Conservation (phyloP, 768 basidiomycete species). For the Podaxis mareebaensis region DNA sequence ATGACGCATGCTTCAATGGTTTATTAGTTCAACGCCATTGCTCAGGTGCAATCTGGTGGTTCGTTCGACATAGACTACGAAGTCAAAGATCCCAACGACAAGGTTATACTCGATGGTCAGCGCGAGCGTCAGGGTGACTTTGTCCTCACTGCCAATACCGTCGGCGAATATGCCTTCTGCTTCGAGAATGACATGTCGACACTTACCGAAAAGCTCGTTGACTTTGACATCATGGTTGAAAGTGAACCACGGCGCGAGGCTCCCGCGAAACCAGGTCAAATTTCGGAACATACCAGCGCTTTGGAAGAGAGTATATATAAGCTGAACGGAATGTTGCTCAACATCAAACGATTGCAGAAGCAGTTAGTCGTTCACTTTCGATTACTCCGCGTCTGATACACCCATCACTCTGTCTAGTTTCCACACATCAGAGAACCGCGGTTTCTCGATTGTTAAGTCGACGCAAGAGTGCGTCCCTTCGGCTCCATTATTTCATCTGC, state of each 20-base stretch:
- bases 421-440: constrained; percentile 92
- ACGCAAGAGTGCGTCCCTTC: constrained; percentile 68
- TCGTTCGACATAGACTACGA: constrained; percentile 96
- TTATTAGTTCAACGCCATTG: neutral
- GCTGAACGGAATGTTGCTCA: constrained; percentile 82
- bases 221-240: constrained; percentile 98
- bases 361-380: constrained; percentile 57
- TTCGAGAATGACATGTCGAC: constrained; percentile 98
- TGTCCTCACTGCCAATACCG: constrained; percentile 90
- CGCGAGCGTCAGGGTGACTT: constrained; percentile 96
- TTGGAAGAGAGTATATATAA: constrained; percentile 96
- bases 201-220: constrained; percentile 90
- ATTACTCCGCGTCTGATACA: neutral
- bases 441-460: constrained; percentile 90
- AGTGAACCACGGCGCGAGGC: constrained; percentile 91
- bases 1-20: neutral
- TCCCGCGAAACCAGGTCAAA: constrained; percentile 84
- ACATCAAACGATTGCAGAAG: constrained; percentile 91
- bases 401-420: constrained; percentile 52
- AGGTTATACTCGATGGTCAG: constrained; percentile 81
- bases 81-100: constrained; percentile 88
- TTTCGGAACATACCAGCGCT: constrained; percentile 89
- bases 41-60: constrained; percentile 92
- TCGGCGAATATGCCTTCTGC: constrained; percentile 94
- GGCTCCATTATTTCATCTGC: no score